A percentile compares a stretch with the other conserved stretches of the same genome.
These are phyloP conservation scores for Backusella tuberculispora DNA, from an alignment of 192 early-diverging fungal genomes.

Conservation along the genomic window DNA sequence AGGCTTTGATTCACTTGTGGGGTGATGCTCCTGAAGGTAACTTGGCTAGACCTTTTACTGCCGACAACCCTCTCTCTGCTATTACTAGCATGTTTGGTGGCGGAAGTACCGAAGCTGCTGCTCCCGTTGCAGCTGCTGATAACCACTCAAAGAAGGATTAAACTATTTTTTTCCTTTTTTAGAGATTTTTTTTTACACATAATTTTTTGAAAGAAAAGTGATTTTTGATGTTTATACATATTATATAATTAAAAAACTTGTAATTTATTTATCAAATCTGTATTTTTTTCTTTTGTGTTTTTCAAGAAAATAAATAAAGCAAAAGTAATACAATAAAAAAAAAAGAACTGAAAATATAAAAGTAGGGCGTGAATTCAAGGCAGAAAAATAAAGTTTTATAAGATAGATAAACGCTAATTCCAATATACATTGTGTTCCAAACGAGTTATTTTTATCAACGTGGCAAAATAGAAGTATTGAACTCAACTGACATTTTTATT, in stretches of 20 bases:
- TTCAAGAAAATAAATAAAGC: neutral
- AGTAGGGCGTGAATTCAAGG: neutral
- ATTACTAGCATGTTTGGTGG: slow-evolving; percentile 39
- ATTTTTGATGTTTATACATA: too few species aligned
- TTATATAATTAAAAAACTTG: neutral
- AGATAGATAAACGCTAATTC: neutral
- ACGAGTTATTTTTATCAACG: slow-evolving; percentile 1
- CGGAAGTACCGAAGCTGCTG: slow-evolving; percentile 22
- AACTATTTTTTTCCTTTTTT: neutral
- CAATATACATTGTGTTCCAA: neutral
- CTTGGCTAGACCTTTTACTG: slow-evolving; percentile 86
- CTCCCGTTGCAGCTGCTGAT: neutral
- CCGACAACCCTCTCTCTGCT: slow-evolving; percentile 72
- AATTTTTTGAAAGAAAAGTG: too few species aligned
- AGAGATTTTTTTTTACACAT: too few species aligned
- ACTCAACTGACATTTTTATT: neutral
- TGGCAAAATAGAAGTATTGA: neutral
- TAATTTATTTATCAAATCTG: neutral
- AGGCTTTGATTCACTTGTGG: slow-evolving; percentile 84
- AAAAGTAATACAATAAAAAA: neutral
- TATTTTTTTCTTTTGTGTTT: neutral
- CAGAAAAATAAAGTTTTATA: neutral
- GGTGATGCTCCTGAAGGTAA: slow-evolving; percentile 77
- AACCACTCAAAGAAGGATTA: slow-evolving; percentile 28
- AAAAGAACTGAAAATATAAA: neutral